Percentiles rank a stretch among this genome's conserved stretches.
These are phyloP conservation scores for Penicillium hordei DNA, from an alignment of 2,329 filamentous ascomycete species.

Conservation along the genomic window DNA sequence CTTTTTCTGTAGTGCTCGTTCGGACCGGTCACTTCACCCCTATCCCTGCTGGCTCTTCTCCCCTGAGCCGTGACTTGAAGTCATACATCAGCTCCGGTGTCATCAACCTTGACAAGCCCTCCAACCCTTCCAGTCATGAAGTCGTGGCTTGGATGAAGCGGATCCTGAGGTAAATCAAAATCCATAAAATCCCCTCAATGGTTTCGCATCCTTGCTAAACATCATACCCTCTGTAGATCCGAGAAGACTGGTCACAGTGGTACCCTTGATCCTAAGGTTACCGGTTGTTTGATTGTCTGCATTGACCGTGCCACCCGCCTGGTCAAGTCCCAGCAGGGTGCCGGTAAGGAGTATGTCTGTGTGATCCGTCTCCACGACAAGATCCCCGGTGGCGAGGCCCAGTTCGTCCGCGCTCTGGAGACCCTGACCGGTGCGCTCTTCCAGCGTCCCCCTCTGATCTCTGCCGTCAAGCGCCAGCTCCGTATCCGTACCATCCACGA, in stretches of 20 bases:
- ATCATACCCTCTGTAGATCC: conserved; percentile 52
- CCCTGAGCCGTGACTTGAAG: conserved; percentile 91
- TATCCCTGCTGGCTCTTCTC: conserved; percentile 88
- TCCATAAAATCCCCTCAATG: not conserved
- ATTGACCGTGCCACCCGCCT: conserved; percentile 95
- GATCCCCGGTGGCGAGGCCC: conserved; percentile 86
- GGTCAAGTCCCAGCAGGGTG: conserved; percentile 98
- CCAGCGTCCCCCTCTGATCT: conserved; percentile 95
- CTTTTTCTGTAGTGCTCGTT: conserved; percentile 63
- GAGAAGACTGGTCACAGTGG: conserved; percentile 99
- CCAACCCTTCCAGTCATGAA: conserved; percentile 97
- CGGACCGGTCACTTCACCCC: conserved; percentile 96
- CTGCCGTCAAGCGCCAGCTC: conserved; percentile 96
- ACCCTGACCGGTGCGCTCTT: conserved; percentile 95
- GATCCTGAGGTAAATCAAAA: conserved; percentile 70
- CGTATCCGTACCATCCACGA: conserved; percentile 98
- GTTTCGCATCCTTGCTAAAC: conserved; percentile 17
- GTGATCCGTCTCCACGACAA: conserved; percentile 95
- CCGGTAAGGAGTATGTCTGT: conserved; percentile 98
- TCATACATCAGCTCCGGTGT: conserved; percentile 96
- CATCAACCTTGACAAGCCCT: conserved; percentile 97
- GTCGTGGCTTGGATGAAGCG: conserved; percentile 99
- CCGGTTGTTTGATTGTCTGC: conserved; percentile 89
- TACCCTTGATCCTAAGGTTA: conserved; percentile 97
- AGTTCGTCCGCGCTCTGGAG: conserved; percentile 91